Evolutionary conservation across 495 filamentous ascomycete genomes (phyloP), one percentile per base, ranked within the genome.

Genomic region (Xylaria flabelliformis): DNA sequence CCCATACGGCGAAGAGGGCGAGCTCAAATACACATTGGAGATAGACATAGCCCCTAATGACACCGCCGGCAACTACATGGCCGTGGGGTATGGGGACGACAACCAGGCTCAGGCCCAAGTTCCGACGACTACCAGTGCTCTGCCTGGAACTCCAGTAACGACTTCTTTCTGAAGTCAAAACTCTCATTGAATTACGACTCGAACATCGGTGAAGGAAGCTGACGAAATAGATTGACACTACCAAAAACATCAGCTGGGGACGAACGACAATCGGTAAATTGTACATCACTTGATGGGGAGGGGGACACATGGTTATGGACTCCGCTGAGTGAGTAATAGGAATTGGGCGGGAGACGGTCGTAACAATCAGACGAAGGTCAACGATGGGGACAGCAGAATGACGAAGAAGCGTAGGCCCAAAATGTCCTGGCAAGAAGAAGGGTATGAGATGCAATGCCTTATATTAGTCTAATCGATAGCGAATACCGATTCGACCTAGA

Each of bases 1-100:
- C 21, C 84, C 85, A 24, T 80, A 80, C n/a, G 74, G 82, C 34
- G 78, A 80, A 63, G 80, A 83, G 34, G 85, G 85, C 24, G 80
- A 75, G 12, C 72, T 86, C 32, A 80, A 82, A 50, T 85, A 85
- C 74, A 84, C 77, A 7, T 63, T 82, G 67, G 83, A 84, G 64
- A 78, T 85, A 34, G 78, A 85, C 50, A 78, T 76, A 36, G 71
- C 72, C 1, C 42, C 48, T n/a, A 56, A 44, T 19, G 76, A 74
- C 10, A 72, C 76, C 13, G 19, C 77, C 3, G 76, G 78, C 29
- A 74, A 74, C 36, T 79, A 81, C 68, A 81, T 81, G 78, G 74
- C 73, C 8, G 70, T 82, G 2, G 76, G 75, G 26, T 75, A 82
- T 53, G 80, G 79, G 61, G 58, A 58, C 61, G 58, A 74, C 34